Percentiles rank a stretch among this genome's conserved stretches.
Evolutionary conservation across 2,329 filamentous ascomycete species (phyloP).

Genomic region (Ophiosphaerella korrae): DNA sequence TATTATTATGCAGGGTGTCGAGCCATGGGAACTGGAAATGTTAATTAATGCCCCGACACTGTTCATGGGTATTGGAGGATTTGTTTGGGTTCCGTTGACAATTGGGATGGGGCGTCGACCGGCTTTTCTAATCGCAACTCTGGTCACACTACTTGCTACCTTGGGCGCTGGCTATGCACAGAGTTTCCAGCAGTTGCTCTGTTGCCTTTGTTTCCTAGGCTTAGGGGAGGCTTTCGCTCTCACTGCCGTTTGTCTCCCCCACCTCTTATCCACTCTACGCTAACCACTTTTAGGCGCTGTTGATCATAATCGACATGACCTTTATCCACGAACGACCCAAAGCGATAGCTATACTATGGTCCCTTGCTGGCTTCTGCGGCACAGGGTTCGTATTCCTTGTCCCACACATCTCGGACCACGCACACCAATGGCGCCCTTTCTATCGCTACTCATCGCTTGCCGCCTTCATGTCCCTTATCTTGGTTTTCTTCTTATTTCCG

Average conservation of each 20-base stretch:
- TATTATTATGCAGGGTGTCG: conserved; percentile 17
- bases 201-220: conserved; percentile 39
- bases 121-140: conserved; percentile 38
- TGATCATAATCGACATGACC: conserved; percentile 48
- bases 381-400: conserved; percentile 30
- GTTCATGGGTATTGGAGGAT: conserved; percentile 44
- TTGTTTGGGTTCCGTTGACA: conserved; percentile 48
- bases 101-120: conserved; percentile 47
- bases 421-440: conserved; percentile 40
- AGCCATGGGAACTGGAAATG: conserved; percentile 31
- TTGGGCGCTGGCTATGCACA: conserved; percentile 32
- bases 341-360: conserved; percentile 45
- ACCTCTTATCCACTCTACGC: background rate
- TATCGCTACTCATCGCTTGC: conserved; percentile 41
- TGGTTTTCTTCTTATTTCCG: conserved; percentile 40
- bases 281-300: conserved; percentile 31
- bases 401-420: conserved; percentile 32
- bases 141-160: conserved; percentile 33
- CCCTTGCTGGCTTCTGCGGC: conserved; percentile 32
- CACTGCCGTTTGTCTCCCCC: conserved; percentile 24
- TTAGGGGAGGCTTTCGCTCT: conserved; percentile 40
- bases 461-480: conserved; percentile 27
- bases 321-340: conserved; percentile 48
- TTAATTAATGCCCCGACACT: conserved; percentile 39
- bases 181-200: conserved; percentile 35